Evolutionary conservation across 2,329 filamentous ascomycete species (phyloP).

Genomic region (Scedosporium aurantiacum): DNA sequence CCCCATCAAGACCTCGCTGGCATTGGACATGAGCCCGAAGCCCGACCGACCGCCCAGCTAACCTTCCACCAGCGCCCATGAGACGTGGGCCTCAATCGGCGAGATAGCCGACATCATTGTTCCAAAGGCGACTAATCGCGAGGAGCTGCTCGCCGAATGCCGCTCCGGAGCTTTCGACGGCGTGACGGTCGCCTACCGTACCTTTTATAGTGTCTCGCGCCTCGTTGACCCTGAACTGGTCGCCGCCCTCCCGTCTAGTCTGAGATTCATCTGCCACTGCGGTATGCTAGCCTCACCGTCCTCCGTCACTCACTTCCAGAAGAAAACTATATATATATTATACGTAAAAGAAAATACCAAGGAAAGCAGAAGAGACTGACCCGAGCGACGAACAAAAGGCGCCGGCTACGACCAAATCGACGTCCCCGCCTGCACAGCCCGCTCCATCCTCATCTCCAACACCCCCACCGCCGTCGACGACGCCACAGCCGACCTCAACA

Average conservation of each 20-base stretch:
- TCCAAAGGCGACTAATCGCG: conserved; percentile 49
- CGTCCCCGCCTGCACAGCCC: conserved; percentile 56
- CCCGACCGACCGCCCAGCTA: not conserved
- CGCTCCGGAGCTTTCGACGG: conserved; percentile 54
- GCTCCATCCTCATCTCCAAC: conserved; percentile 63
- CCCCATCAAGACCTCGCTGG: not conserved
- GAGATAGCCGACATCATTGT: conserved; percentile 53
- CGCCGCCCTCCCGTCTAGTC: conserved; percentile 36
- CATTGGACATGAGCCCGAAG: not conserved
- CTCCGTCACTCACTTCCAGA: not conserved
- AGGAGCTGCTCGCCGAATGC: conserved; percentile 60
- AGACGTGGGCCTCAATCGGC: conserved; percentile 51
- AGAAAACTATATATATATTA: not conserved
- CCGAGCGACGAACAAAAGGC: conserved; percentile 31
- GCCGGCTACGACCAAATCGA: conserved; percentile 82
- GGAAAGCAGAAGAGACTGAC: not conserved
- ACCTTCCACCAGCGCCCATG: conserved; percentile 41
- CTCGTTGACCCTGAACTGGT: conserved; percentile 61
- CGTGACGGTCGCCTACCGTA: conserved; percentile 56
- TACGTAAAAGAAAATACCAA: not conserved
- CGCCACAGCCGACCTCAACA: conserved; percentile 68
- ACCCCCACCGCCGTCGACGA: conserved; percentile 73
- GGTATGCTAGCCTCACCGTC: conserved; percentile 25
- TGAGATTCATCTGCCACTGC: conserved; percentile 51
- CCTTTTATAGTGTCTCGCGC: conserved; percentile 61